phyloP scores from a whole-genome alignment of 2,329 filamentous ascomycete species.

The Trichocomaceae sp. region DNA sequence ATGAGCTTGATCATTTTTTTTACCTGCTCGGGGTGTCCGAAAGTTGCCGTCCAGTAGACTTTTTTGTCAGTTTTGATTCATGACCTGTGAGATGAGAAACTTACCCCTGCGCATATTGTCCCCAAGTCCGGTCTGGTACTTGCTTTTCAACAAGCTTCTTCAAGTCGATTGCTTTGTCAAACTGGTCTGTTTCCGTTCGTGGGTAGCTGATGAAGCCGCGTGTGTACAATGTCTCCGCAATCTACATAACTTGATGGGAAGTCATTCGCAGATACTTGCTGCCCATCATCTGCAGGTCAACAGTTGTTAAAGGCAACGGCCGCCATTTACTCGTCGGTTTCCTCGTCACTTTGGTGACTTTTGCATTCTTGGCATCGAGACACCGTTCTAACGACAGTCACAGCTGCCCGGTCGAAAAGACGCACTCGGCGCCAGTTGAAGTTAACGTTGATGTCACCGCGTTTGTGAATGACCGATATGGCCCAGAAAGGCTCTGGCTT shows the following conservation, averaged over 20 bases:
- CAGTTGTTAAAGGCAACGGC: conserved; percentile 85
- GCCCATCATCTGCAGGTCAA: conserved; percentile 93
- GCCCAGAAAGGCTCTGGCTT: conserved; percentile 88
- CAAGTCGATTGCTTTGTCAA: conserved; percentile 83
- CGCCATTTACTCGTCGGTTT: conserved; percentile 94
- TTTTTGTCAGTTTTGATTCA: background rate
- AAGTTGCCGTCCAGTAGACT: conserved; percentile 68
- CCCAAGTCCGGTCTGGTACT: conserved; percentile 69
- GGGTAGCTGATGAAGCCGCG: conserved; percentile 97
- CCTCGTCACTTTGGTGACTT: conserved; percentile 79
- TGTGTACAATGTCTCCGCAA: conserved; percentile 82
- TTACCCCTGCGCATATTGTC: conserved; percentile 64
- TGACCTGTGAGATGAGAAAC: conserved; percentile 4
- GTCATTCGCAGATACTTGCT: conserved; percentile 84
- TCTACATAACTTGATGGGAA: conserved; percentile 81
- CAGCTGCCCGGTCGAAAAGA: conserved; percentile 79
- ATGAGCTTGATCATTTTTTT: conserved; percentile 92
- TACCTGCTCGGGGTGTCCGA: conserved; percentile 70
- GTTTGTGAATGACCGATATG: conserved; percentile 74
- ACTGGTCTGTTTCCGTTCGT: conserved; percentile 92
- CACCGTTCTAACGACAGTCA: conserved; percentile 78
- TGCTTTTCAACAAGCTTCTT: conserved; percentile 76
- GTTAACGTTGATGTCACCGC: conserved; percentile 69
- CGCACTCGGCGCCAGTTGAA: conserved; percentile 78
- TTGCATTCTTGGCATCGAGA: conserved; percentile 66